These are phyloP conservation scores for Cinnamomum chago DNA, from an alignment of 164 flowering plant genomes.

Conservation along the genomic window DNA sequence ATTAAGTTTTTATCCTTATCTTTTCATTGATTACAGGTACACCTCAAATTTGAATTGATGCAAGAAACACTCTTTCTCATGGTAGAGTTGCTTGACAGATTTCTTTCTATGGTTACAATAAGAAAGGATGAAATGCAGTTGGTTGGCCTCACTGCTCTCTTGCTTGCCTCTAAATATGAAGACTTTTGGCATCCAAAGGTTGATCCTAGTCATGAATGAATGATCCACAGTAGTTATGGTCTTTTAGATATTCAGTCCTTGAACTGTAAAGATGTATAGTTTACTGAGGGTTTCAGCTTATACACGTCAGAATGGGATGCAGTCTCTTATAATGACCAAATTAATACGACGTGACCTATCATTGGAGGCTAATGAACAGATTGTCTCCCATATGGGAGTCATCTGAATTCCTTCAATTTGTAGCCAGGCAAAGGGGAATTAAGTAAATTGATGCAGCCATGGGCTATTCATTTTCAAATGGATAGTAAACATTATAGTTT, in stretches of 20 bases:
- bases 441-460: not conserved
- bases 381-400: not conserved
- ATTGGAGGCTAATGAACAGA: not conserved
- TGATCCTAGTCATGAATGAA: not conserved
- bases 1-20: not conserved
- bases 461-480: too few relatives aligned
- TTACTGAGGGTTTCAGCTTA: not conserved
- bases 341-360: not conserved
- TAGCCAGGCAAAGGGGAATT: not conserved
- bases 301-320: not conserved
- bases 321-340: not conserved
- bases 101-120: conserved; percentile 53
- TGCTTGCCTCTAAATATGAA: conserved; percentile 89
- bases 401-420: too few relatives aligned
- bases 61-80: conserved; percentile 84
- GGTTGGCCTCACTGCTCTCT: conserved; percentile 83
- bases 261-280: not conserved
- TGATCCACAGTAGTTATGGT: not conserved
- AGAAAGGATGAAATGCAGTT: conserved; percentile 75
- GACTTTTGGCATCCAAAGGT: conserved; percentile 97
- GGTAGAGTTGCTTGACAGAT: conserved; percentile 66
- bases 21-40: conserved; percentile 48
- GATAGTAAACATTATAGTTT: too few relatives aligned
- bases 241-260: too few relatives aligned
- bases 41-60: conserved; percentile 79